A percentile compares a stretch with the other conserved stretches of the same genome.
Evolutionary conservation across 2,329 filamentous ascomycete genomes (phyloP).

Genomic region (Fusarium sublunatum): DNA sequence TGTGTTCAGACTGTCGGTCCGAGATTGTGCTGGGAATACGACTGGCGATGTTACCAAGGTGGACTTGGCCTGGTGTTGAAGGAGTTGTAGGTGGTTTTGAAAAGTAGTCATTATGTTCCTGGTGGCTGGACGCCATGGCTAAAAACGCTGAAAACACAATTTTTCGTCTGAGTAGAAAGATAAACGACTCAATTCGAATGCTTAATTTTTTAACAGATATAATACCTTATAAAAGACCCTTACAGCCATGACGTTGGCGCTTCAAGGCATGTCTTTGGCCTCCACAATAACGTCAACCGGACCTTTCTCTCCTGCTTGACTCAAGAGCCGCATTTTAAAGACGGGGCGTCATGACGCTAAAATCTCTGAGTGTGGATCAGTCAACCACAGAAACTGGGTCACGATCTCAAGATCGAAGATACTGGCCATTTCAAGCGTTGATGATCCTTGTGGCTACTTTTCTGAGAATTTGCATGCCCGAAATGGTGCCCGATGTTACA

Average conservation of each 20-base stretch:
- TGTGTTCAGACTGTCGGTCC: slow-evolving; percentile 7
- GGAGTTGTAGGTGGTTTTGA: slow-evolving; percentile 12
- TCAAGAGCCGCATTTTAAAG: neutral
- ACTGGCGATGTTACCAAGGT: slow-evolving; percentile 20
- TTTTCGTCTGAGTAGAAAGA: neutral
- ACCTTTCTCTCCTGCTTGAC: slow-evolving; percentile 26
- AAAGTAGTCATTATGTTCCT: slow-evolving; percentile 25
- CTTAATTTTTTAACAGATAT: slow-evolving; percentile 4
- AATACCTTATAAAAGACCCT: neutral
- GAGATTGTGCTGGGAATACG: slow-evolving; percentile 25
- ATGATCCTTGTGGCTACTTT: slow-evolving; percentile 1
- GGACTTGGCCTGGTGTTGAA: slow-evolving; percentile 22
- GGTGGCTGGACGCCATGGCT: neutral
- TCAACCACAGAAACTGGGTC: slow-evolving; percentile 5
- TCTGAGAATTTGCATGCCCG: neutral
- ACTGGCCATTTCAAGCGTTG: slow-evolving; percentile 1
- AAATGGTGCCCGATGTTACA: neutral
- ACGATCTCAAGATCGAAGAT: slow-evolving; percentile 4
- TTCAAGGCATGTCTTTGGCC: neutral
- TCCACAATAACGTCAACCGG: slow-evolving; percentile 20
- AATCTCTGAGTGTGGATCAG: slow-evolving; percentile 13
- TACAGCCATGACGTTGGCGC: slow-evolving; percentile 19
- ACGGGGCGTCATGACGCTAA: neutral
- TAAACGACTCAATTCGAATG: neutral
- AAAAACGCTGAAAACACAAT: neutral